These are phyloP conservation scores for Cotoneaster glaucophyllus DNA, from an alignment of 306 rosid genomes.

Conservation along the genomic window DNA sequence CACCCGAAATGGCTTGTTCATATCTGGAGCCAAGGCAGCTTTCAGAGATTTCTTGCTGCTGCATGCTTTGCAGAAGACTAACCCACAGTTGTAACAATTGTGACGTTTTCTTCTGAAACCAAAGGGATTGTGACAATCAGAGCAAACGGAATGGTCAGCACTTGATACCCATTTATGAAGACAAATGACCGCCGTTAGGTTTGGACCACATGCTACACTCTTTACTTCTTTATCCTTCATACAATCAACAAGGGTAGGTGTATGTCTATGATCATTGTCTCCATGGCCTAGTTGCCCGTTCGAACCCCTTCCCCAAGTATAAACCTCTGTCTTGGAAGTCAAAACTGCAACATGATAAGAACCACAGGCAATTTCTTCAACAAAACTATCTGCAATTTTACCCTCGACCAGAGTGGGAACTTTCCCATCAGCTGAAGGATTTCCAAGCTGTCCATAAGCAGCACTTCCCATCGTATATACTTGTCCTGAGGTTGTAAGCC, in stretches of 20 bases:
- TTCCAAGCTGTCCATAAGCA: constrained; percentile 83
- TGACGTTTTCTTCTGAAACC: constrained; percentile 93
- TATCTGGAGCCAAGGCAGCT: constrained; percentile 88
- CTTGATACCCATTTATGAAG: constrained; percentile 81
- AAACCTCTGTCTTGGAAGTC: constrained; percentile 82
- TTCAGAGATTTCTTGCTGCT: constrained; percentile 70
- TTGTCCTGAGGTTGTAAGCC: constrained; percentile 68
- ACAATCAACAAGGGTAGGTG: constrained; percentile 68
- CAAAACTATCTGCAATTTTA: constrained; percentile 48
- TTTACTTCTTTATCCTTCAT: constrained; percentile 71
- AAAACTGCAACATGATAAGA: constrained; percentile 84
- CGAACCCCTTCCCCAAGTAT: constrained; percentile 97
- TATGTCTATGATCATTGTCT: constrained; percentile 58
- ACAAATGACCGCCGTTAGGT: constrained; percentile 78
- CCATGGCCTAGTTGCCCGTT: constrained; percentile 98
- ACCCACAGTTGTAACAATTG: constrained; percentile 94
- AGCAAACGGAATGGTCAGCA: constrained; percentile 75
- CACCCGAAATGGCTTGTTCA: constrained; percentile 73
- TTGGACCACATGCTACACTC: constrained; percentile 81
- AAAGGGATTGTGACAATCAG: constrained; percentile 69
- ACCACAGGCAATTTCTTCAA: constrained; percentile 87
- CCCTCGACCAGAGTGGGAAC: constrained; percentile 61
- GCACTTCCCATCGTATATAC: constrained; percentile 86
- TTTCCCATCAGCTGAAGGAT: constrained; percentile 64
- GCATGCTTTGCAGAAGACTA: constrained; percentile 87